Base-by-base conservation (phyloP, 768 basidiomycete genomes). In the Podaxis sp. region DNA sequence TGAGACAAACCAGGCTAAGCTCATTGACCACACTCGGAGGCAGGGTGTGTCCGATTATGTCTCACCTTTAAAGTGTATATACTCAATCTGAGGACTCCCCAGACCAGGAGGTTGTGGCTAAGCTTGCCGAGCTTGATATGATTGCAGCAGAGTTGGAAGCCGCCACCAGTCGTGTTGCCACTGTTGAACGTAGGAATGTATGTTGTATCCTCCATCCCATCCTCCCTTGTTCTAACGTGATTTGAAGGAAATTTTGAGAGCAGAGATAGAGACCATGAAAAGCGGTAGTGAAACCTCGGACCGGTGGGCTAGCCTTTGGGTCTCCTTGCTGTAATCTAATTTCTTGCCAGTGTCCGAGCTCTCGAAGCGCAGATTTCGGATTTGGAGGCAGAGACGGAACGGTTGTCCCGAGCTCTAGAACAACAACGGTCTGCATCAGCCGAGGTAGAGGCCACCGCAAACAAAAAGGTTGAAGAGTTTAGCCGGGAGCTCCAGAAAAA, bases 51-150 rank as follows among this genome's bases (percentile, higher is more conserved):
- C 4, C 22, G 9, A 19, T 1, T 29, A n/a, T 47, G 12, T 25
- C 33, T 57, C 38, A 50, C 27, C 36, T 8, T 24, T 17, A 19
- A 9, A 7, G 15, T 57, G 29, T 1, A 4, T 33, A 8, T 7
- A 13, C 50, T 47, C 27, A 57, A 13, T 47, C 55, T 63, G 33
- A 55, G 49, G 33, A 15, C 33, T 40, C 43, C 46, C 24, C 64
- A 94, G 94, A 98, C 73, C 93, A 97, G 70, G 96, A 98, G 71
- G 90, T 93, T 9, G 82, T 94, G 4, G 85, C 94, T 1, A 91
- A 94, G 66, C 83, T 98, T 22, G 90, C 92, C 0, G 96, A 99
- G 72, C 83, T 96, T 61, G 97, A 99, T 70, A 91, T 98, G 87
- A 86, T 98, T 67, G 90, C 92, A 25, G 92, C 91, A 12, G 97